These are phyloP conservation scores for Ploettnerulaceae sp. DNA, from an alignment of 2,329 filamentous ascomycete genomes.

Conservation along the genomic window DNA sequence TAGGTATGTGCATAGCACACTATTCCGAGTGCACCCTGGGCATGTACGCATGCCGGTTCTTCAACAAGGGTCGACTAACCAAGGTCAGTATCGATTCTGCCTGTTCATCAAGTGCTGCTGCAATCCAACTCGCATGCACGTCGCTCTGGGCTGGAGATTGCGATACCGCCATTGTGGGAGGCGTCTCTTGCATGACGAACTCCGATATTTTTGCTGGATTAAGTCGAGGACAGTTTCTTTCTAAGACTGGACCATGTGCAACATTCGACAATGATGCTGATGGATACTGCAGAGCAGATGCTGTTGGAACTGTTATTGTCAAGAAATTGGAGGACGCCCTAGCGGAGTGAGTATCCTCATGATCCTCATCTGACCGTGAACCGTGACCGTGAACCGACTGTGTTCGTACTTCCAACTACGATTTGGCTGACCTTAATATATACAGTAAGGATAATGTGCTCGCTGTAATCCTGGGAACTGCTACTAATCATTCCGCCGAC, in stretches of 20 bases:
- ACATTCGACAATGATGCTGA: conserved; percentile 45
- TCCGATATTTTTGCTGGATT: conserved; percentile 32
- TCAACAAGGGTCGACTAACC: too few relatives aligned
- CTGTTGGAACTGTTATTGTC: conserved; percentile 43
- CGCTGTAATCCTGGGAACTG: conserved; percentile 59
- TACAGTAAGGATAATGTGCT: conserved; percentile 42
- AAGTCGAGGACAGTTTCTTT: conserved; percentile 32
- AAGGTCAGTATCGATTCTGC: conserved; percentile 40
- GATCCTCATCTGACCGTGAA: too few relatives aligned
- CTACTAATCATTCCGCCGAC: conserved; percentile 78
- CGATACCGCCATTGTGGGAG: conserved; percentile 33
- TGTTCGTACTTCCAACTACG: too few relatives aligned
- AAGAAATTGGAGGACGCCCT: conserved; percentile 47
- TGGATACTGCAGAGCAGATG: conserved; percentile 51
- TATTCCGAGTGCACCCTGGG: too few relatives aligned
- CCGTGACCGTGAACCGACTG: too few relatives aligned
- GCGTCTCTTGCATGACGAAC: conserved; percentile 31
- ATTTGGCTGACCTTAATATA: neutral
- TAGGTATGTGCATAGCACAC: too few relatives aligned
- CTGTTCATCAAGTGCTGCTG: conserved; percentile 39
- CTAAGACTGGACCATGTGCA: conserved; percentile 42
- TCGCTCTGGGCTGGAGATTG: conserved; percentile 31
- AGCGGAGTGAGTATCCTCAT: conserved; percentile 34
- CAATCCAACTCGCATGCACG: conserved; percentile 31
- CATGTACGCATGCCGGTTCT: too few relatives aligned